A percentile compares a stretch with the other conserved stretches of the same genome.
Evolutionary conservation across 768 basidiomycete species (phyloP).

Genomic region (Rubroboletus satanas): DNA sequence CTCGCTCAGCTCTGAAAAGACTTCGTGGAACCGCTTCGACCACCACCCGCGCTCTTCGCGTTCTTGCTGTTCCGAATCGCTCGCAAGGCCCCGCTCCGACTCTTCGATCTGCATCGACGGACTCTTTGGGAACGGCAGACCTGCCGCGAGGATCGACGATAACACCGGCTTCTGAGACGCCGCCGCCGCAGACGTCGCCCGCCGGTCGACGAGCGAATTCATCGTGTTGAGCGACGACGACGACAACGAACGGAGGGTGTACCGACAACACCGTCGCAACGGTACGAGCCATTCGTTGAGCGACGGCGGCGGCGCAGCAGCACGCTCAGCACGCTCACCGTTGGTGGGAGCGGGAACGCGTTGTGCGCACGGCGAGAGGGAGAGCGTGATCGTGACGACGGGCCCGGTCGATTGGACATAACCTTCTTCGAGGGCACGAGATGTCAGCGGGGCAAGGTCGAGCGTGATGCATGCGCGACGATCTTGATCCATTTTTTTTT

Average conservation of each 20-base stretch:
- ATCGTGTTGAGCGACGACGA: constrained; percentile 31
- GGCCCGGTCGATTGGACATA: constrained; percentile 31
- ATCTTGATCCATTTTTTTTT: constrained; percentile 18
- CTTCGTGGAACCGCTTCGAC: constrained; percentile 61
- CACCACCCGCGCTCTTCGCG: constrained; percentile 74
- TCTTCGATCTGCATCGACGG: constrained; percentile 58
- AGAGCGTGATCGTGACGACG: constrained; percentile 36
- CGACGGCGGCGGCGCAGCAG: background rate
- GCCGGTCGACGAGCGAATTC: constrained; percentile 24
- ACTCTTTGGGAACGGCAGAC: constrained; percentile 64
- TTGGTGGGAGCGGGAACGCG: background rate
- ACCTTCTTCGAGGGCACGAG: constrained; percentile 37
- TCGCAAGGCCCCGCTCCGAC: constrained; percentile 26
- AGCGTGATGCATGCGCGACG: constrained; percentile 37
- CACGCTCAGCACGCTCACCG: background rate
- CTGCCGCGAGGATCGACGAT: constrained; percentile 41
- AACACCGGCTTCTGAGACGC: constrained; percentile 32
- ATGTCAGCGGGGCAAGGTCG: constrained; percentile 48
- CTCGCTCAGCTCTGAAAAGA: constrained; percentile 51
- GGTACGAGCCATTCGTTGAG: constrained; percentile 44
- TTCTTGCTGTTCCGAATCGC: constrained; percentile 41
- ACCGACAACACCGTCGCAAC: constrained; percentile 48
- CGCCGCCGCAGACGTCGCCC: constrained; percentile 26
- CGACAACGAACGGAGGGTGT: constrained; percentile 43
- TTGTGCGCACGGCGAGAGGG: constrained; percentile 28